phyloP scores from a whole-genome alignment of 495 filamentous ascomycete genomes.

The Parathielavia appendiculata region DNA sequence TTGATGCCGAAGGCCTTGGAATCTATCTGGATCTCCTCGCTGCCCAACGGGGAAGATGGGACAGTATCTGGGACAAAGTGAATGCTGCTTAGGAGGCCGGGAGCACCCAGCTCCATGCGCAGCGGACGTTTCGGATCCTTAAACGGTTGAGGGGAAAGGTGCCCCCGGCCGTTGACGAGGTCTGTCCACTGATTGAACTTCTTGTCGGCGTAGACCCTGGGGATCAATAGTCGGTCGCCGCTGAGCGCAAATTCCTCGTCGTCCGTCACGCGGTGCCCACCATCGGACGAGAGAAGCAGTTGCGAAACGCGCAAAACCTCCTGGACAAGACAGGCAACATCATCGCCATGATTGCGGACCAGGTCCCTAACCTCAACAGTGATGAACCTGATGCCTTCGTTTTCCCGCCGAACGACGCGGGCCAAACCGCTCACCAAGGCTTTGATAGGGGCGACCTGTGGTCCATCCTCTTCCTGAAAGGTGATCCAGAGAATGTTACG shows the following conservation, averaged over 20 bases:
- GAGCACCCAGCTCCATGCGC: background rate
- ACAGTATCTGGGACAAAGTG: slow-evolving; percentile 19
- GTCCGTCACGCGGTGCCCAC: background rate
- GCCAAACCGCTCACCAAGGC: background rate
- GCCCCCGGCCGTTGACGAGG: background rate
- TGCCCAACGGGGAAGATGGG: background rate
- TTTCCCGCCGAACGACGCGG: background rate
- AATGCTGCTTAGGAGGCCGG: slow-evolving; percentile 24
- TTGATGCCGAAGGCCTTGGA: slow-evolving; percentile 30
- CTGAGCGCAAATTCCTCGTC: background rate
- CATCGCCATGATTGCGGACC: background rate
- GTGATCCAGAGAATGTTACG: slow-evolving; percentile 19
- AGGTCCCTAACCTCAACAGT: background rate
- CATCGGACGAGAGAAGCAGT: background rate
- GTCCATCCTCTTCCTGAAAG: slow-evolving; percentile 1
- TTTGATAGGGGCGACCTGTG: background rate
- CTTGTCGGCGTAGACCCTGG: background rate
- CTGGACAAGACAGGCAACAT: background rate
- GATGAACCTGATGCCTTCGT: background rate
- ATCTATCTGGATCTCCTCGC: slow-evolving; percentile 25
- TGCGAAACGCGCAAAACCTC: background rate
- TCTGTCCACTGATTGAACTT: background rate
- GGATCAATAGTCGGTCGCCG: background rate
- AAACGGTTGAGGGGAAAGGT: background rate
- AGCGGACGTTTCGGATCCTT: background rate